Conservation (phyloP, 1,284 basidiomycete genomes). For the Papiliotrema fonsecae region DNA sequence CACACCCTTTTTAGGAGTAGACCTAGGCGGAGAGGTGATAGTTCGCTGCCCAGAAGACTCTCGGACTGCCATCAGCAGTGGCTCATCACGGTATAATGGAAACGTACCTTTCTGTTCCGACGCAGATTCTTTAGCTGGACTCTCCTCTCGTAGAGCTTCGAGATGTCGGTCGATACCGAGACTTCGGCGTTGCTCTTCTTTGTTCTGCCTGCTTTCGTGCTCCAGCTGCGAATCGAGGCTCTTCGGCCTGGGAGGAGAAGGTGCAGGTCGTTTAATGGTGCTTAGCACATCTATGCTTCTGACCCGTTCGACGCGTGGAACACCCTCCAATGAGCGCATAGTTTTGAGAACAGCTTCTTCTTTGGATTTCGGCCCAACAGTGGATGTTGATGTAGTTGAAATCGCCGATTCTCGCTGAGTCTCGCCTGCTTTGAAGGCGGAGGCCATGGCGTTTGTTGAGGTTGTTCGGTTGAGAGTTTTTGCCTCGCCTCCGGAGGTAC, state of each 20-base stretch:
- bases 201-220: constrained; percentile 9
- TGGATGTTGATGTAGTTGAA: constrained; percentile 4
- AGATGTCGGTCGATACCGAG: constrained; percentile 19
- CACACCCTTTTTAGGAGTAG: background rate
- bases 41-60: background rate
- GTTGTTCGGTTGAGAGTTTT: constrained; percentile 4
- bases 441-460: background rate
- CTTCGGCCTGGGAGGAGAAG: constrained; percentile 23
- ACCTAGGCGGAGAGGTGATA: background rate
- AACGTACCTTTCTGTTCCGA: too few relatives aligned
- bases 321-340: constrained; percentile 37
- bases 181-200: constrained; percentile 22
- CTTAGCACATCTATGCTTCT: constrained; percentile 21
- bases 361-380: constrained; percentile 10
- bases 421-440: background rate
- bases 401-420: constrained; percentile 8
- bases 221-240: constrained; percentile 15
- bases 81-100: too few relatives aligned
- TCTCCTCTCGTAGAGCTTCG: constrained; percentile 13
- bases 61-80: background rate
- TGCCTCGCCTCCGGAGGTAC: constrained; percentile 9
- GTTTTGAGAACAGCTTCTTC: constrained; percentile 32
- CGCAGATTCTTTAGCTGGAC: constrained; percentile 4
- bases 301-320: constrained; percentile 1
- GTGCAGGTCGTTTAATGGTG: constrained; percentile 25